These are phyloP conservation scores for Cadophora sp. DNA, from an alignment of 2,329 filamentous ascomycete genomes.

Conservation along the genomic window DNA sequence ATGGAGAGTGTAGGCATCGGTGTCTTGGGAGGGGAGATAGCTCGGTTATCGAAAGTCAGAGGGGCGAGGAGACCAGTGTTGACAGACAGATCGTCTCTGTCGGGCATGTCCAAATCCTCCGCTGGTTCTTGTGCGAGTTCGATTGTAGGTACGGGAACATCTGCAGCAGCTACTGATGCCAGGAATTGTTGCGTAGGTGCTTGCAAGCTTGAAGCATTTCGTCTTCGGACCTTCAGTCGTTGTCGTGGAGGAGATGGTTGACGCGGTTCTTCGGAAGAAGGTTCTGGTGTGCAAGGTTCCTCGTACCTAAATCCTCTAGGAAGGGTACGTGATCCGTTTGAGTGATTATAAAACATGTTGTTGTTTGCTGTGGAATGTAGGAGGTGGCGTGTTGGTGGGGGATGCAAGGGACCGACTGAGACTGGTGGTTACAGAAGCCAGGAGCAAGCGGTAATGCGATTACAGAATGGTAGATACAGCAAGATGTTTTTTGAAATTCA, in stretches of 20 bases:
- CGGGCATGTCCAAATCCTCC: constrained; percentile 40
- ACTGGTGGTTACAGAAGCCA: background rate
- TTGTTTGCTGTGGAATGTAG: constrained; percentile 30
- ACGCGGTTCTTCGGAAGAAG: constrained; percentile 30
- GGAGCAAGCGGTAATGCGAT: constrained; percentile 9
- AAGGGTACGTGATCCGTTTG: constrained; percentile 42
- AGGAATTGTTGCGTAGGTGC: constrained; percentile 71
- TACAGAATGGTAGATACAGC: background rate
- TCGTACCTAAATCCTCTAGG: constrained; percentile 43
- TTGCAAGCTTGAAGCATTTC: constrained; percentile 44
- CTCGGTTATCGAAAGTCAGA: constrained; percentile 25
- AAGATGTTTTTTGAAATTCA: background rate
- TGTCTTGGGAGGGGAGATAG: constrained; percentile 62
- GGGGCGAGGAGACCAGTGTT: constrained; percentile 37
- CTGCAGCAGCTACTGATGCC: constrained; percentile 70
- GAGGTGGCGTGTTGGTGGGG: constrained; percentile 15
- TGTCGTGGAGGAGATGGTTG: constrained; percentile 42
- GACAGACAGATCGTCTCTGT: constrained; percentile 29
- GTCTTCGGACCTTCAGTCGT: constrained; percentile 41
- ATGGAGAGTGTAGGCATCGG: constrained; percentile 51
- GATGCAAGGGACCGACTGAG: constrained; percentile 20
- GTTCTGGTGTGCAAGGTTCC: constrained; percentile 42
- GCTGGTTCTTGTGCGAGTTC: constrained; percentile 56
- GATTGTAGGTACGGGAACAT: constrained; percentile 69
- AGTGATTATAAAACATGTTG: constrained; percentile 38